Evolutionary conservation across 2,329 filamentous ascomycete species (phyloP), one percentile per base, ranked within the genome.

Genomic region (Colletotrichum sp.): DNA sequence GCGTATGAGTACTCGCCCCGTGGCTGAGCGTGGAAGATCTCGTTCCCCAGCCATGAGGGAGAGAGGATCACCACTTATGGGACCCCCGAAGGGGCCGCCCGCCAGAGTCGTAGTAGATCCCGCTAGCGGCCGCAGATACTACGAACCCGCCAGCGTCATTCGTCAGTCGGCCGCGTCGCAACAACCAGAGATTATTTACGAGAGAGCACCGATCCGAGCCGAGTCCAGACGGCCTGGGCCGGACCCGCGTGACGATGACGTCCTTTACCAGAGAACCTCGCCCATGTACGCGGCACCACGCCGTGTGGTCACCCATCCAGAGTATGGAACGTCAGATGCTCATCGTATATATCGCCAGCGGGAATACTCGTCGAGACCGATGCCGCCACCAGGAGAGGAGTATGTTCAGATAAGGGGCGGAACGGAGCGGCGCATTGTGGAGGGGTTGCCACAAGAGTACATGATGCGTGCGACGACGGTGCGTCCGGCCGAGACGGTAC

Each of bases 111-210:
- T 98, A 39, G 88, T 98, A 71, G 96, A 98, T 84, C 72, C 74
- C 6, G 92, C 94, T 77, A 95, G 93, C 83, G 96, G 96, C 55
- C 94, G 95, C 82, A 92, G 95, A 82, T 98, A 96, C 85, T 83
- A 90, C 75, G 91, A 93, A 79, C 90, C 91, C 30, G 79, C 83
- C 28, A 79, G 87, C 27, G 77, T 87, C 22, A 81, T 88, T 25
- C 85, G 90, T 63, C 90, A 90, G 66, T 92, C 91, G 9, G 86
- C 90, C 19, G 90, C 89, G 6, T 88, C 90, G 55, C 86, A 89
- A 36, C 67, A 92, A 34, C 85, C 88, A 28, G 90, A 92, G 72
- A 81, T 92, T 68, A 84, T 93, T 59, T 95, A 96, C 79, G 94
- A 96, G 80, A 90, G 93, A 78, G 84, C 88, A 15, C 86, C 89